Percentiles rank a stretch among this genome's conserved stretches.
phyloP scores from a whole-genome alignment of 352 stramenopile genomes.

The Globisporangium cystogenes region DNA sequence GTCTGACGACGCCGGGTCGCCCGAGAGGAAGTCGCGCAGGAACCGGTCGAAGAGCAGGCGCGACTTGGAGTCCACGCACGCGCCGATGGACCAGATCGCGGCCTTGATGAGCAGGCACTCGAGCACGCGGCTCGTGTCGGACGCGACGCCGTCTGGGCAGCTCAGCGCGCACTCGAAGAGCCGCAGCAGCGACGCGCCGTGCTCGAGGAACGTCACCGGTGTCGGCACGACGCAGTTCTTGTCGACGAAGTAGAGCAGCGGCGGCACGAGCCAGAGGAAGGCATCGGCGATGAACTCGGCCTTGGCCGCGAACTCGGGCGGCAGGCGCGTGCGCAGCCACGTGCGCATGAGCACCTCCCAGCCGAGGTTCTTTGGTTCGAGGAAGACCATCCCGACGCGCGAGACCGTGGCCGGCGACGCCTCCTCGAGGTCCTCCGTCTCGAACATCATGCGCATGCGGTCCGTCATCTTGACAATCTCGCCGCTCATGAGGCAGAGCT shows the following conservation, averaged over 20 bases:
- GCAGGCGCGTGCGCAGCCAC: slow-evolving; percentile 71
- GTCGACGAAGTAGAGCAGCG: slow-evolving; percentile 90
- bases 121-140: slow-evolving; percentile 68
- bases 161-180: slow-evolving; percentile 83
- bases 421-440: slow-evolving; percentile 90
- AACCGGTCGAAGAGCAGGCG: slow-evolving; percentile 81
- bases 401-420: slow-evolving; percentile 89
- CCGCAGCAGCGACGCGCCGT: slow-evolving; percentile 77
- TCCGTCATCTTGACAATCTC: slow-evolving; percentile 95
- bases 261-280: slow-evolving; percentile 89
- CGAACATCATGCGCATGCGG: slow-evolving; percentile 95
- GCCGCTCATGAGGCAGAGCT: slow-evolving; percentile 92
- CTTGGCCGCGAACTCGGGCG: slow-evolving; percentile 26
- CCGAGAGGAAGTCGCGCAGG: slow-evolving; percentile 63
- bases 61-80: slow-evolving; percentile 86
- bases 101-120: slow-evolving; percentile 88
- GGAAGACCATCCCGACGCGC: slow-evolving; percentile 91
- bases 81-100: slow-evolving; percentile 89
- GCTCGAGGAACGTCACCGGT: slow-evolving; percentile 87
- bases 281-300: slow-evolving; percentile 57
- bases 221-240: slow-evolving; percentile 85
- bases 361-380: slow-evolving; percentile 89
- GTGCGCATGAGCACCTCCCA: slow-evolving; percentile 87
- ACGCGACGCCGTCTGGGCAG: slow-evolving; percentile 41
- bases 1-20: slow-evolving; percentile 28